Evolutionary conservation across 208 protist species (phyloP).

Genomic region (Trypanosomatidae sp.): DNA sequence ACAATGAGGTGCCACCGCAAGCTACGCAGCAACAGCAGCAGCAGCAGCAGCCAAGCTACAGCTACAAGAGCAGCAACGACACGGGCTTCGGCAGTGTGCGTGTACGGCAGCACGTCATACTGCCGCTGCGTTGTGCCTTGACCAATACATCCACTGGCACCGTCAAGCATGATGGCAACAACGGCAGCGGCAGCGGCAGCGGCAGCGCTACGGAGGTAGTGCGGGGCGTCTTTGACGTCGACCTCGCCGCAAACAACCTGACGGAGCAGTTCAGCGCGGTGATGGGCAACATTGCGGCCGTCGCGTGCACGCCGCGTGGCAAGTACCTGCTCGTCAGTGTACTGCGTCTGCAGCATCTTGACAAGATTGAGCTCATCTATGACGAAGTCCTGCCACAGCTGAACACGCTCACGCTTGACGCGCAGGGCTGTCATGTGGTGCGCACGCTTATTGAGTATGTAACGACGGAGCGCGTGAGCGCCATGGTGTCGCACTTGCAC

Average conservation of each 20-base stretch:
- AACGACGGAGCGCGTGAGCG: conserved; percentile 23
- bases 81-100: no score
- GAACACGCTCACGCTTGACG: conserved; percentile 42
- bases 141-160: neutral
- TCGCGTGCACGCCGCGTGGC: conserved; percentile 32
- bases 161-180: neutral
- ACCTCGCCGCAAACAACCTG: conserved; percentile 12
- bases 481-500: conserved; percentile 22
- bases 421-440: conserved; percentile 60
- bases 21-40: no score
- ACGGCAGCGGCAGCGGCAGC: neutral
- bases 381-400: conserved; percentile 42
- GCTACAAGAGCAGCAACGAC: no score
- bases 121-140: no score
- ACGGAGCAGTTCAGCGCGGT: conserved; percentile 27
- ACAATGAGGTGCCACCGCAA: no score
- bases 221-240: conserved; percentile 2
- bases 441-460: conserved; percentile 50
- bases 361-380: conserved; percentile 38
- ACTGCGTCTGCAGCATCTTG: conserved; percentile 37
- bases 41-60: no score
- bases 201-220: conserved; percentile 4
- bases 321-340: conserved; percentile 38
- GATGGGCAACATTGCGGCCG: conserved; percentile 25
- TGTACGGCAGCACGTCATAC: no score